A percentile compares a stretch with the other conserved stretches of the same genome.
These are phyloP conservation scores for sunflower (Helianthus annuus) DNA, from an alignment of 129 eudicot genomes.

Conservation along the genomic window HanXRQr2.0-SUNRISE NC_035447.2:57079617-57080116, in stretches of 20 bases:
- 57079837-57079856: conserved; percentile 59
- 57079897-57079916: conserved; percentile 42
- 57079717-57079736: not conserved
- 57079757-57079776: conserved; percentile 4
- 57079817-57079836: conserved; percentile 28
- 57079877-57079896: conserved; percentile 33
- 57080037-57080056: not conserved
- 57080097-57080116: conserved; percentile 8
- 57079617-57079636: too few species aligned
- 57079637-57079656: too few species aligned
- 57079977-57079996: conserved; percentile 1
- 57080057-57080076: not conserved
- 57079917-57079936: conserved; percentile 1
- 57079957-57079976: not conserved
- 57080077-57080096: conserved; percentile 4
- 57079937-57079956: conserved; percentile 17
- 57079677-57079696: not conserved
- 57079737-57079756: conserved; percentile 6
- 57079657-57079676: not conserved
- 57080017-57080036: conserved; percentile 1
- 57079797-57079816: conserved; percentile 2
- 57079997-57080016: not conserved
- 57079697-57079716: not conserved
- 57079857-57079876: conserved; percentile 51
- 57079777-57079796: not conserved